These are phyloP conservation scores for Capronia americana DNA, from an alignment of 2,329 filamentous ascomycete species.

Conservation along the genomic window DNA sequence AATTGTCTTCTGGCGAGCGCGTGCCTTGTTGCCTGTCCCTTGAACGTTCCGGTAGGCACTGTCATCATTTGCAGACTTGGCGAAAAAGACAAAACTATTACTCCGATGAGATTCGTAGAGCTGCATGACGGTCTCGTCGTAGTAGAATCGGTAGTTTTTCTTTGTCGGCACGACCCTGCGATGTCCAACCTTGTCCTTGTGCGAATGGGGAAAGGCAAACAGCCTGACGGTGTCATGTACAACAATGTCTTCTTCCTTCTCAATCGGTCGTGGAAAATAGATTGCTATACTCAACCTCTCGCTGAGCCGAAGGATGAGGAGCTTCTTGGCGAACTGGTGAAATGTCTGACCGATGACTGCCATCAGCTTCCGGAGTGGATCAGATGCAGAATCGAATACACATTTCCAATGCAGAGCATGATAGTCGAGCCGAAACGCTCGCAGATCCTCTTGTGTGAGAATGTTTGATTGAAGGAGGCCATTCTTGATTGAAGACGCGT, in stretches of 20 bases:
- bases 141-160: conserved; percentile 15
- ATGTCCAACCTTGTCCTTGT: conserved; percentile 12
- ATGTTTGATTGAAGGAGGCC: conserved; percentile 12
- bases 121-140: conserved; percentile 15
- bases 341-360: conserved; percentile 6
- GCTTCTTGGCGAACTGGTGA: conserved; percentile 6
- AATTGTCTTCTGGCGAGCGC: conserved; percentile 10
- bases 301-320: conserved; percentile 9
- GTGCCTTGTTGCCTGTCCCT: conserved; percentile 1
- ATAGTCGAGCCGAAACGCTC: conserved; percentile 3
- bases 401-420: conserved; percentile 17
- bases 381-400: conserved; percentile 9
- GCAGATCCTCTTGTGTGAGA: conserved; percentile 5
- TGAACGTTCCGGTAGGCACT: neutral
- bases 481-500: conserved; percentile 10
- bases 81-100: conserved; percentile 9
- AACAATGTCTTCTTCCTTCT: conserved; percentile 9
- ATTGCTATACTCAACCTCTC: conserved; percentile 12
- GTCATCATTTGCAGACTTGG: neutral
- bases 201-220: conserved; percentile 18
- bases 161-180: conserved; percentile 10
- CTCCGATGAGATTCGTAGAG: conserved; percentile 5
- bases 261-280: conserved; percentile 13
- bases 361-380: conserved; percentile 11
- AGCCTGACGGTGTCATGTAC: conserved; percentile 10